Conservation (phyloP, 2,329 filamentous ascomycete genomes). For the Botrytis pseudocinerea region DNA sequence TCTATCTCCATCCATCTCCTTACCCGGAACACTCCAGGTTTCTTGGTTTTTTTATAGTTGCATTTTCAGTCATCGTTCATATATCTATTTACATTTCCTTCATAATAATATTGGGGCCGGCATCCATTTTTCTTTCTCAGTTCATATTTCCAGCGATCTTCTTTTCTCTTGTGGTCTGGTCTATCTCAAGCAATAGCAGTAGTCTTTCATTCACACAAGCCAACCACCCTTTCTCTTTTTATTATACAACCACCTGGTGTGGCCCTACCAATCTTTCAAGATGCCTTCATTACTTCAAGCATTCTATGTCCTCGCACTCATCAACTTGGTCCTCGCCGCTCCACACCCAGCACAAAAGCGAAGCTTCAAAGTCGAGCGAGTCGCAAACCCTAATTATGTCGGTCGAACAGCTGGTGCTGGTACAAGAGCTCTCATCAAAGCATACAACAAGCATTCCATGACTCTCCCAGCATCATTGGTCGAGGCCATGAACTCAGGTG, state of each 20-base stretch:
- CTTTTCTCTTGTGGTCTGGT: slow-evolving; percentile 29
- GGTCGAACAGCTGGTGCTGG: slow-evolving; percentile 36
- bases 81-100: slow-evolving; percentile 30
- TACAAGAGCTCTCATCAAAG: slow-evolving; percentile 58
- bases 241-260: slow-evolving; percentile 24
- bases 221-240: slow-evolving; percentile 21
- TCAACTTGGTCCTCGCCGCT: slow-evolving; percentile 49
- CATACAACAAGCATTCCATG: slow-evolving; percentile 68
- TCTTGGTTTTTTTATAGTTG: slow-evolving; percentile 32
- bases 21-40: slow-evolving; percentile 7
- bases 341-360: slow-evolving; percentile 47
- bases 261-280: slow-evolving; percentile 25
- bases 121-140: slow-evolving; percentile 28
- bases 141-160: slow-evolving; percentile 9
- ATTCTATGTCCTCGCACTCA: slow-evolving; percentile 49
- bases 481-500: slow-evolving; percentile 39
- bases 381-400: slow-evolving; percentile 48
- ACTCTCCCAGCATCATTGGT: slow-evolving; percentile 48
- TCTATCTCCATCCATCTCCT: slow-evolving; percentile 10
- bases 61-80: slow-evolving; percentile 29
- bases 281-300: slow-evolving; percentile 41
- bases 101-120: slow-evolving; percentile 31
- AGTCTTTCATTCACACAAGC: slow-evolving; percentile 30
- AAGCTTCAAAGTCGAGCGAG: slow-evolving; percentile 40
- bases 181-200: slow-evolving; percentile 20